A percentile compares a stretch with the other conserved stretches of the same genome.
phyloP scores from a whole-genome alignment of 768 basidiomycete genomes.

The Boletus pseudopeckii region DNA sequence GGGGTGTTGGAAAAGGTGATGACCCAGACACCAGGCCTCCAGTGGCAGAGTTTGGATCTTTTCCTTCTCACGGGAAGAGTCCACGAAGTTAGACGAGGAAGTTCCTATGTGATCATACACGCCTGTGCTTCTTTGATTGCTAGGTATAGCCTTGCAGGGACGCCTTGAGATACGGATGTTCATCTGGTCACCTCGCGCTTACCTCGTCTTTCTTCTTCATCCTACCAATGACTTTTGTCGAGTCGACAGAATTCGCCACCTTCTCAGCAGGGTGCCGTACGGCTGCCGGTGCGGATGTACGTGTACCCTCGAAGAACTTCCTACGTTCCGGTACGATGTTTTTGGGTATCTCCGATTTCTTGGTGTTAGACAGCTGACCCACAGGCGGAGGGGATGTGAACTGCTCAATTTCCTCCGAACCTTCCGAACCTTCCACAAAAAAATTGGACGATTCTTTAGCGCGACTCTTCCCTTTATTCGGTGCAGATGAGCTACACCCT shows the following conservation, averaged over 20 bases:
- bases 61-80: conserved; percentile 15
- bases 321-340: conserved; percentile 13
- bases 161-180: conserved; percentile 1
- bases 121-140: not conserved
- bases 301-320: conserved; percentile 5
- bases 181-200: conserved; percentile 2
- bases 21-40: conserved; percentile 29
- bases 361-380: not conserved
- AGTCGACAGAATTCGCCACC: conserved; percentile 4
- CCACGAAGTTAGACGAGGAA: conserved; percentile 26
- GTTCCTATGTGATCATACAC: conserved; percentile 23
- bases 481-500: not conserved
- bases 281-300: conserved; percentile 4
- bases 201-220: conserved; percentile 30
- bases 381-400: conserved; percentile 7
- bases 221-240: not conserved
- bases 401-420: conserved; percentile 18
- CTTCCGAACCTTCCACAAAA: conserved; percentile 24
- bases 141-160: conserved; percentile 4
- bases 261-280: not conserved
- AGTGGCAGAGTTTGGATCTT: conserved; percentile 15
- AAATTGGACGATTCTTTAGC: conserved; percentile 7
- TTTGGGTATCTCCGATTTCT: conserved; percentile 15
- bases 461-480: conserved; percentile 25
- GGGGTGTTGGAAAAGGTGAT: conserved; percentile 14